phyloP scores from a whole-genome alignment of 2,329 filamentous ascomycete genomes.

The Fusarium armeniacum region DNA sequence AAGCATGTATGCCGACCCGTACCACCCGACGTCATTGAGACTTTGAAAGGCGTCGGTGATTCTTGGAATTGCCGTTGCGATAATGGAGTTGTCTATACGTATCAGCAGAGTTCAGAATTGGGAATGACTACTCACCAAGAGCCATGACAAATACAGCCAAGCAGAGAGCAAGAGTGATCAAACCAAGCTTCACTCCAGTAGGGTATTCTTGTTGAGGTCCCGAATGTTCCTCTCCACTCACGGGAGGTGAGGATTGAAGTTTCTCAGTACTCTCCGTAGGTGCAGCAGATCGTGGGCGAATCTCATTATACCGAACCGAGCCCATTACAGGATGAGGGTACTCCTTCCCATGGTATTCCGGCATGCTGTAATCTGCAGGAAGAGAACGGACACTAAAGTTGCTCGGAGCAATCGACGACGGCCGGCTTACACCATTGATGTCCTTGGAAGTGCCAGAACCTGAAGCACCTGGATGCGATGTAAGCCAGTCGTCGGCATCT shows the following conservation, averaged over 20 bases:
- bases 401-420: constrained; percentile 45
- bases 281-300: constrained; percentile 39
- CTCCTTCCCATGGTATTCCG: constrained; percentile 28
- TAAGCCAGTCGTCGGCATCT: constrained; percentile 47
- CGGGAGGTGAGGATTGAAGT: constrained; percentile 28
- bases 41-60: constrained; percentile 61
- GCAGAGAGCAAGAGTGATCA: constrained; percentile 57
- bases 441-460: constrained; percentile 33
- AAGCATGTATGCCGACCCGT: constrained; percentile 61
- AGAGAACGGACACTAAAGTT: constrained; percentile 43
- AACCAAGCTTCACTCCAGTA: constrained; percentile 47
- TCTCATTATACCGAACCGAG: constrained; percentile 43
- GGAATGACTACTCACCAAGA: constrained; percentile 49
- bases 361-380: constrained; percentile 34
- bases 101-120: constrained; percentile 8
- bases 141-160: constrained; percentile 60
- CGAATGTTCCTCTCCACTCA: background rate
- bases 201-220: constrained; percentile 41
- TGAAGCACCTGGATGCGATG: constrained; percentile 31
- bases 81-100: constrained; percentile 56
- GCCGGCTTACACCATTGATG: constrained; percentile 43
- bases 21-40: constrained; percentile 65
- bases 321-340: constrained; percentile 45
- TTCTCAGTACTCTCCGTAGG: constrained; percentile 51
- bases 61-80: constrained; percentile 61